Base-by-base conservation (phyloP, 192 early-diverging fungal genomes). In the Backusella tarrabulga region DNA sequence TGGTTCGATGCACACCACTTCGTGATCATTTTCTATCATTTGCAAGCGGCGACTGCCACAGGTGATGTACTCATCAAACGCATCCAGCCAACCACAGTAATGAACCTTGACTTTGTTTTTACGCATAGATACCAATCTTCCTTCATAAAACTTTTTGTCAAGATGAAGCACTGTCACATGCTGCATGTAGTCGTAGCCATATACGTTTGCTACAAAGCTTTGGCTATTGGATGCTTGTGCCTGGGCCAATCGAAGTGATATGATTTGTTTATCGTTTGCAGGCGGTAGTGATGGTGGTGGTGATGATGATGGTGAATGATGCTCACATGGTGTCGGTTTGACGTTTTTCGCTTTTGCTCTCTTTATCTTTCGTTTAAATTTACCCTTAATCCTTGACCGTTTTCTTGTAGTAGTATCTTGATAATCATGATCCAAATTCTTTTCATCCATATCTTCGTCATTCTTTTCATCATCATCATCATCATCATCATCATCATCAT, bases 111-210 rank as follows among this genome's bases (percentile, higher is more conserved):
- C 72, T n/a, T 72, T 73, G 12, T 77, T 79, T 3, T 76, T 76
- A 4, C 82, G 78, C 74, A 84, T 77, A 1, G 79, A 73, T 2
- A 84, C 70, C 7, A 86, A 42, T 38, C 81, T 76, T 29, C 81
- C 83, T 72, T 82, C 81, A 38, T 83, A 83, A 72, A 82, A 80
- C 41, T 74, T 76, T 17, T 80, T 80, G 12, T 75, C 77, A n/a
- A 82, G 73, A 29, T 86, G 80, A 6, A 80, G 72, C 0, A 84
- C 76, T 26, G 80, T 77, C 17, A 84, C 83, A 44, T 86, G 83
- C 36, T 84, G 83, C 72, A 80, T 77, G 67, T 78, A 81, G 14
- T 80, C 73, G 40, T 80, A 84, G 12, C 81, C 81, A 69, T 83
- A 83, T 19, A 79, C 75, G 68, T 83, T 83, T 3, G 81, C 78